These are phyloP conservation scores for Vinca minor DNA, from an alignment of 257 asterid genomes.

Conservation along the genomic window DNA sequence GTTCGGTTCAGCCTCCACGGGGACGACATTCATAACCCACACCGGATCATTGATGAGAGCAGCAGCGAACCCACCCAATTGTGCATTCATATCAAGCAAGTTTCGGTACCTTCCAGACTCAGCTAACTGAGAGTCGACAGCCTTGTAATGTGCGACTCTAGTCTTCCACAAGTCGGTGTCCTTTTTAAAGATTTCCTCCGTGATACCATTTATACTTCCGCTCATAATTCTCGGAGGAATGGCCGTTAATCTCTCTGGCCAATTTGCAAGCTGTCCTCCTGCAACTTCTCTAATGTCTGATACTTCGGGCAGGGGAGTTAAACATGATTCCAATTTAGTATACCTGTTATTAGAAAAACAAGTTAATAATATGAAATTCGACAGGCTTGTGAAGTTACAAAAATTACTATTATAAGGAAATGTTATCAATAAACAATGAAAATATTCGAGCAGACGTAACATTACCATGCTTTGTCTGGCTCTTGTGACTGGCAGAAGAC, in stretches of 20 bases:
- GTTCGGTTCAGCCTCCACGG: slow-evolving; percentile 42
- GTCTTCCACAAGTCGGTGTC: slow-evolving; percentile 60
- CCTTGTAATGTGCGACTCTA: slow-evolving; percentile 61
- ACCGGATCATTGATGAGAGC: slow-evolving; percentile 68
- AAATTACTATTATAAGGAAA: not conserved
- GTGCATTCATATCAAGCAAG: slow-evolving; percentile 86
- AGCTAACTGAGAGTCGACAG: slow-evolving; percentile 59
- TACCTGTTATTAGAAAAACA: slow-evolving; percentile 40
- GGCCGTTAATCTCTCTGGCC: slow-evolving; percentile 75
- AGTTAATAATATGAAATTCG: no score
- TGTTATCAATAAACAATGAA: not conserved
- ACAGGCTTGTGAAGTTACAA: no score
- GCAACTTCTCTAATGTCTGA: slow-evolving; percentile 49
- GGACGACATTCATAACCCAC: slow-evolving; percentile 85
- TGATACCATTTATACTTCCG: slow-evolving; percentile 48
- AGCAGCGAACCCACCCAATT: slow-evolving; percentile 89
- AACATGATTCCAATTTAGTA: slow-evolving; percentile 76
- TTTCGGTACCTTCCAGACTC: slow-evolving; percentile 75
- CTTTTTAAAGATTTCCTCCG: slow-evolving; percentile 36
- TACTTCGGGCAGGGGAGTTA: slow-evolving; percentile 80
- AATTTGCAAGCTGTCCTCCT: slow-evolving; percentile 56
- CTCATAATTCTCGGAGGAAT: slow-evolving; percentile 68
- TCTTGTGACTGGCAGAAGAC: slow-evolving; percentile 53
- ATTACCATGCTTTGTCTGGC: slow-evolving; percentile 79
- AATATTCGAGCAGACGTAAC: not conserved